Base-by-base conservation (phyloP, 129 eudicot species). In the Helichrysum umbraculigerum region DNA sequence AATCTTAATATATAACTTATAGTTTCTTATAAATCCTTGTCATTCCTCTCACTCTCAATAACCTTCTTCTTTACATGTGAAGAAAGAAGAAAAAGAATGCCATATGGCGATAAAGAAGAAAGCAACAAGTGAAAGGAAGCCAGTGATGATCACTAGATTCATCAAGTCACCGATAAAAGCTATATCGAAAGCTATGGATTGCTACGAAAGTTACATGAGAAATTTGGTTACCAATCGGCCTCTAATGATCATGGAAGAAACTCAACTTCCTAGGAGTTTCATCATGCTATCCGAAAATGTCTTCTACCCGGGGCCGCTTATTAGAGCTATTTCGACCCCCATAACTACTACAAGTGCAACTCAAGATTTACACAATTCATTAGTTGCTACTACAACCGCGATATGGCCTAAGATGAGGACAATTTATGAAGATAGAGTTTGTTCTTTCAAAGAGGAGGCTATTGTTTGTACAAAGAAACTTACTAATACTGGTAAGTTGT, bases 161-260 rank as follows among this genome's bases (percentile, higher is more conserved):
- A 62, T 74, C 71, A 74, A 62, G 61, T 74, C 71, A 28, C 78
- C 78, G 2, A 62, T 74, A 42, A 62, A 25, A 62, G 71, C 61
- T 11, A 62, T 74, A 41, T 62, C 78, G 17, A 74, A 74, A 42
- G 62, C 78, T 35, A 4, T 74, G 11, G 71, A 74, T 74, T 19
- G 28, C 29, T 74, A 74, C 39, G 20, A 29, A 11, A 74, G 30
- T 41, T 74, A 66, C 78, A 74, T 74, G 78, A 44, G 34, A 1
- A 74, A 62, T 12, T 74, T 37, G 16, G 57, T 65, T 7, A 33
- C 25, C 79, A 63, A 64, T 50, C 14, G 54, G 54, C 16, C n/a
- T 47, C 52, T 10, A 12, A 47, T 47, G 54, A 47, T 47, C 54
- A 47, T 14, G 54, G 54, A 47, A 47, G 54, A 5, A 47, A 67